phyloP scores from a whole-genome alignment of 208 protist genomes.

The Leptomonas seymouri region DNA sequence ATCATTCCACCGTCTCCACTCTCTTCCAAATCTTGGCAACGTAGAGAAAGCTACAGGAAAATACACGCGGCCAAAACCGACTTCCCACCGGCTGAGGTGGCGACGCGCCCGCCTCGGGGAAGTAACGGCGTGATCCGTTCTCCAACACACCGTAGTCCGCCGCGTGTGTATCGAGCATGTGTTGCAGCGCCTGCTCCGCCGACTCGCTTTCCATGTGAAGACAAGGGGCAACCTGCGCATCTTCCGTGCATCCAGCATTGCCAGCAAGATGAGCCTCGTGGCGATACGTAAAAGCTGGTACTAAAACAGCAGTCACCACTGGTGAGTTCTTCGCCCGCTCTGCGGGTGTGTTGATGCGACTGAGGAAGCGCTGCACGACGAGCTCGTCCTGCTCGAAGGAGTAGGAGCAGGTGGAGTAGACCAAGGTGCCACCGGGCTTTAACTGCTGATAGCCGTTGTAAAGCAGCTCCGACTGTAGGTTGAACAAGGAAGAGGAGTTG shows the following conservation, averaged over 20 bases:
- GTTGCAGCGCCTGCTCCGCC: constrained; percentile 17
- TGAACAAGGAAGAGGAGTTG: constrained; percentile 19
- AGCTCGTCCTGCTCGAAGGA: constrained; percentile 90
- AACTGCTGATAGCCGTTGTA: constrained; percentile 70
- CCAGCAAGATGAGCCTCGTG: constrained; percentile 17
- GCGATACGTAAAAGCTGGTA: constrained; percentile 30
- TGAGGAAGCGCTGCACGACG: constrained; percentile 76
- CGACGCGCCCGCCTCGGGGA: neutral
- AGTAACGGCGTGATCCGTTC: constrained; percentile 20
- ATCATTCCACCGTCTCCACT: neutral
- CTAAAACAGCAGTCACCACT: constrained; percentile 14
- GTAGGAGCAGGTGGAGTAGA: constrained; percentile 96
- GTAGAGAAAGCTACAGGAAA: constrained; percentile 81
- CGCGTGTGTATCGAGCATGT: constrained; percentile 24
- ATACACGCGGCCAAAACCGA: constrained; percentile 70
- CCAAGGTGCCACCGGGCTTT: constrained; percentile 81
- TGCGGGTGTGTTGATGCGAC: constrained; percentile 20
- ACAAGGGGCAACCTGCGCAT: constrained; percentile 10
- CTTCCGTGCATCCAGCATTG: neutral
- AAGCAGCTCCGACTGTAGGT: constrained; percentile 78
- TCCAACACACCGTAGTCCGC: constrained; percentile 35
- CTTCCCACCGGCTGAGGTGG: constrained; percentile 23
- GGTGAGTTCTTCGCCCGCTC: neutral
- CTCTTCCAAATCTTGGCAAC: constrained; percentile 81
- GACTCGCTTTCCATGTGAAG: constrained; percentile 15